Percentiles rank a stretch among this genome's conserved stretches.
Evolutionary conservation across 2,329 filamentous ascomycete species (phyloP).

Genomic region (Escovopsis sp.): DNA sequence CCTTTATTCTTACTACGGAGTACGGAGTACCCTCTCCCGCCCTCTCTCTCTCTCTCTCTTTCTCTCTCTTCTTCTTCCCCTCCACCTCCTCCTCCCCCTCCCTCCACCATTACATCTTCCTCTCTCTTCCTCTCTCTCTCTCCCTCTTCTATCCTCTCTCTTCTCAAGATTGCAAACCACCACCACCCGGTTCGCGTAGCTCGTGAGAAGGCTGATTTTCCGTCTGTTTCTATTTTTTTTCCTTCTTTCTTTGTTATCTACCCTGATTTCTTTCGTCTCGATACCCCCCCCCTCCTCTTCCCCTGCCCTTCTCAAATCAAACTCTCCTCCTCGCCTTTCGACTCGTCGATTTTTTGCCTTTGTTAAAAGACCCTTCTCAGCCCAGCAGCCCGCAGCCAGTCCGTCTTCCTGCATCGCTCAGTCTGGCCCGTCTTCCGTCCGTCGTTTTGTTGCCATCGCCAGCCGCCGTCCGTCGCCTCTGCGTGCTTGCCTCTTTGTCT

Average conservation of each 20-base stretch:
- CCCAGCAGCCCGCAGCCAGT: too few species aligned
- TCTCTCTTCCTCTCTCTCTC: constrained; percentile 10
- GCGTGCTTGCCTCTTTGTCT: too few species aligned
- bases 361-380: neutral
- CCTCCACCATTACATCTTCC: too few species aligned
- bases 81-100: too few species aligned
- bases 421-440: too few species aligned
- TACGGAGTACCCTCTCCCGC: constrained; percentile 15
- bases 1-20: constrained; percentile 8
- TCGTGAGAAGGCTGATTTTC: neutral
- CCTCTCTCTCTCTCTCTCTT: constrained; percentile 12
- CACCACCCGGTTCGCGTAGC: constrained; percentile 4
- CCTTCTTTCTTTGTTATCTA: constrained; percentile 10
- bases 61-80: constrained; percentile 9
- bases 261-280: constrained; percentile 9
- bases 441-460: too few species aligned
- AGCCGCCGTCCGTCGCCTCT: too few species aligned
- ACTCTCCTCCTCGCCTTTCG: too few species aligned
- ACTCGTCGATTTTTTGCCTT: neutral
- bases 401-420: too few species aligned
- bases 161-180: constrained; percentile 3
- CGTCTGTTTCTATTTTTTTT: constrained; percentile 7
- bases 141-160: constrained; percentile 6
- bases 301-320: constrained; percentile 2
- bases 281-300: constrained; percentile 13